Base-by-base conservation (phyloP, 2,329 filamentous ascomycete species). In the Penicillium glabrum region DNA sequence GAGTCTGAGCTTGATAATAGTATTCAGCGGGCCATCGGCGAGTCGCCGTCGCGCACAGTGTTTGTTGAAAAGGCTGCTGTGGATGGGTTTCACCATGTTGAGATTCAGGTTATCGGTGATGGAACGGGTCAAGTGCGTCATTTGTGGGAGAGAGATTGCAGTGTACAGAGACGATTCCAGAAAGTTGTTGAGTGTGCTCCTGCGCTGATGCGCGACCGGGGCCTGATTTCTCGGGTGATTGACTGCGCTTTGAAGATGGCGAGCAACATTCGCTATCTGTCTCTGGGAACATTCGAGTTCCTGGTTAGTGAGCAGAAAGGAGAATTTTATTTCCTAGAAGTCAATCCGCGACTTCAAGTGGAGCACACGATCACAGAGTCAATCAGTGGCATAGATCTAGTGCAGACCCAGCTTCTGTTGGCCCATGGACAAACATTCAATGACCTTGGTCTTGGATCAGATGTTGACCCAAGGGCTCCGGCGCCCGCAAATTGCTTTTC, bases 271-370 rank as follows among this genome's bases (percentile, higher is more conserved):
- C 71, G 76, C 4, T 88, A 88, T 67, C 73, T 75, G 47, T 86
- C 82, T 0, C 73, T 88, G 0, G 86, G 86, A 9, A 88, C 86
- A 0, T 87, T 87, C 60, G 86, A 89, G 66, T 88, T 88, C 56
- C 75, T 89, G 0, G 77, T 86, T 13, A 82, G 82, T 55, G 78
- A 80, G 11, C 57, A 69, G 0, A 78, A 71, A 0, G 67, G 68
- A 1, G 78, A 83, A 24, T 84, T 81, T 67, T 86, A 80, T 69
- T 86, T 87, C 61, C 69, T 87, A 6, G 84, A 87, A 63, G 78
- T 86, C 60, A 87, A 87, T 54, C 84, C 84, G 0, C 76, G 84
- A 3, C 68, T 86, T 2, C 84, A 86, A 64, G 84, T 87, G 39
- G 84, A 87, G 61, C 84, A 86, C 64, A 86, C 84, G 1, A 80